phyloP scores from a whole-genome alignment of 176 grass and related monocot species.

The Carex scoparia region DNA sequence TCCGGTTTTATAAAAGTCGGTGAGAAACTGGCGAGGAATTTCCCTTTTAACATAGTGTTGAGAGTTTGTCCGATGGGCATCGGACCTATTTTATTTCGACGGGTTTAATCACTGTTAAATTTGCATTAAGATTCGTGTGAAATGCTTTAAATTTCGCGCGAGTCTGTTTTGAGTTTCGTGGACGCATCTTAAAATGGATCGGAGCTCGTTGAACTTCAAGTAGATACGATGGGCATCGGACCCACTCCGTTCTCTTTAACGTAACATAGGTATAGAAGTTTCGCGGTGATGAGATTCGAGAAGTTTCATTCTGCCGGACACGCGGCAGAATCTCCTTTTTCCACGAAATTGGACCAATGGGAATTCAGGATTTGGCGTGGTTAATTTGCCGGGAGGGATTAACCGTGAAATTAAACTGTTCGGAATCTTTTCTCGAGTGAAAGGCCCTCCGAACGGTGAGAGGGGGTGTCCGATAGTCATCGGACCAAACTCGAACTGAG shows the following conservation, averaged over 20 bases:
- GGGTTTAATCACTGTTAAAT: too few species aligned
- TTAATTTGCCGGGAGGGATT: not conserved
- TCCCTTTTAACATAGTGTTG: conserved; percentile 16
- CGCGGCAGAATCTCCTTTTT: conserved; percentile 26
- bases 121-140: too few species aligned
- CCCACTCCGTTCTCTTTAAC: too few species aligned
- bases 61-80: too few species aligned
- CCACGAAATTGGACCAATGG: conserved; percentile 73
- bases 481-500: too few species aligned
- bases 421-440: not conserved
- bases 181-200: too few species aligned
- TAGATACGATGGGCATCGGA: too few species aligned
- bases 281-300: conserved; percentile 27
- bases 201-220: too few species aligned
- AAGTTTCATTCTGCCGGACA: conserved; percentile 37
- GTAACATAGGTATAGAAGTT: not conserved
- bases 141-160: too few species aligned
- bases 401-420: not conserved
- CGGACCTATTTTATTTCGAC: too few species aligned
- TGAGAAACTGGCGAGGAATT: conserved; percentile 12
- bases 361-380: conserved; percentile 33
- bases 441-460: not conserved
- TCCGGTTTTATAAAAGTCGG: not conserved
- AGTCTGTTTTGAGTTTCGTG: too few species aligned
- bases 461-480: too few species aligned